Conservation (phyloP, 176 grass and related monocot genomes). For the Dactylis glomerata region DNA sequence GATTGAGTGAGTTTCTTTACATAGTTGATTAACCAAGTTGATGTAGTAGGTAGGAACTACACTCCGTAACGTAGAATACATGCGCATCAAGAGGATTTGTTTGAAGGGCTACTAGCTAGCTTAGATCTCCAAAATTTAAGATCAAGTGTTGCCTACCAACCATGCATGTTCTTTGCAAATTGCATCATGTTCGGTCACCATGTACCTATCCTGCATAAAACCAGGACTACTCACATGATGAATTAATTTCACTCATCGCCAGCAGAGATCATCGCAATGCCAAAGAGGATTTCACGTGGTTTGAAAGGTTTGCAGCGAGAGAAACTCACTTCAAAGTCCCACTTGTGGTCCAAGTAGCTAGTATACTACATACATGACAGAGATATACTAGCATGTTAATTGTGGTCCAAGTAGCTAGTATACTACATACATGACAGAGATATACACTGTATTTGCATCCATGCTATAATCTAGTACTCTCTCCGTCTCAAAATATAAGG, state of each 20-base stretch:
- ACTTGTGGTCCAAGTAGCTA: not conserved
- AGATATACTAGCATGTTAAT: not conserved
- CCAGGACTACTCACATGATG: not conserved
- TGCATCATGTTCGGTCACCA: not conserved
- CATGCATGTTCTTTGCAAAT: slow-evolving; percentile 13
- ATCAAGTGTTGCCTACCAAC: not conserved
- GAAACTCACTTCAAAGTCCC: not conserved
- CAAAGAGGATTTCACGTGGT: slow-evolving; percentile 31
- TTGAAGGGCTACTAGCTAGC: not conserved
- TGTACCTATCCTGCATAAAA: not conserved
- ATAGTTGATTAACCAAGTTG: too few species aligned
- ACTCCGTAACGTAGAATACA: too few species aligned
- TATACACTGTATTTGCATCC: not conserved
- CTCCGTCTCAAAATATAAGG: too few species aligned
- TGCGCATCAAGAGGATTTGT: too few species aligned
- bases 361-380: not conserved
- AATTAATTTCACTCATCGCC: not conserved
- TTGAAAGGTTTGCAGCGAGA: not conserved
- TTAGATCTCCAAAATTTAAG: slow-evolving; percentile 8
- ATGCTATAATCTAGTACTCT: too few species aligned
- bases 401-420: not conserved
- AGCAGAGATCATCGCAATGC: slow-evolving; percentile 15
- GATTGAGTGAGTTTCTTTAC: too few species aligned
- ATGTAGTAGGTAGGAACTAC: too few species aligned
- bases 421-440: not conserved